phyloP scores from a whole-genome alignment of 345 rosid genomes.

The Salix exigua region DNA sequence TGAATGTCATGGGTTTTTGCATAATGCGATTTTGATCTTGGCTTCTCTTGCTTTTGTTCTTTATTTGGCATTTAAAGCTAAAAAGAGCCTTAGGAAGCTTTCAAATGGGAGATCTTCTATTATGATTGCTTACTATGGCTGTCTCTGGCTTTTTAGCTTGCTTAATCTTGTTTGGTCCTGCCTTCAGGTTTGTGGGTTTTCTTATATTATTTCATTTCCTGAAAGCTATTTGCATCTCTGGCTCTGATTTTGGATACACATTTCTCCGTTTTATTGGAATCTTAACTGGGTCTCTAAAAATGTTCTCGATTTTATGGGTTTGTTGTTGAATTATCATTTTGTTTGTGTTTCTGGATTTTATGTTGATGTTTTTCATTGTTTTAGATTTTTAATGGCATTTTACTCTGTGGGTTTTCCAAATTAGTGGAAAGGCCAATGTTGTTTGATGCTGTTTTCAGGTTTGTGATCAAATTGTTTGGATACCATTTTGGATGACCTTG shows the following conservation, averaged over 20 bases:
- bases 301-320: background rate
- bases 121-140: slow-evolving; percentile 75
- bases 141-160: slow-evolving; percentile 86
- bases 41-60: slow-evolving; percentile 59
- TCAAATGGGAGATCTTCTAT: slow-evolving; percentile 72
- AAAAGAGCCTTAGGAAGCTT: slow-evolving; percentile 61
- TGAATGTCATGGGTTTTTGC: slow-evolving; percentile 78
- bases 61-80: slow-evolving; percentile 68
- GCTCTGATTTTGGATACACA: background rate
- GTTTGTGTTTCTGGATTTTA: background rate
- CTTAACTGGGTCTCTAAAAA: background rate
- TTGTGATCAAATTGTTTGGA: background rate
- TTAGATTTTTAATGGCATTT: background rate
- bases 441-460: background rate
- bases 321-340: background rate
- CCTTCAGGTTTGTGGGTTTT: slow-evolving; percentile 53
- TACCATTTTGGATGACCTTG: background rate
- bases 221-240: background rate
- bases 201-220: background rate
- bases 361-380: background rate
- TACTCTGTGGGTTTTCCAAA: background rate
- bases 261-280: background rate
- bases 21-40: slow-evolving; percentile 50
- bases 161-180: slow-evolving; percentile 86
- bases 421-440: background rate